Base-by-base conservation (phyloP, 768 basidiomycete species). In the Mycena venus region DNA sequence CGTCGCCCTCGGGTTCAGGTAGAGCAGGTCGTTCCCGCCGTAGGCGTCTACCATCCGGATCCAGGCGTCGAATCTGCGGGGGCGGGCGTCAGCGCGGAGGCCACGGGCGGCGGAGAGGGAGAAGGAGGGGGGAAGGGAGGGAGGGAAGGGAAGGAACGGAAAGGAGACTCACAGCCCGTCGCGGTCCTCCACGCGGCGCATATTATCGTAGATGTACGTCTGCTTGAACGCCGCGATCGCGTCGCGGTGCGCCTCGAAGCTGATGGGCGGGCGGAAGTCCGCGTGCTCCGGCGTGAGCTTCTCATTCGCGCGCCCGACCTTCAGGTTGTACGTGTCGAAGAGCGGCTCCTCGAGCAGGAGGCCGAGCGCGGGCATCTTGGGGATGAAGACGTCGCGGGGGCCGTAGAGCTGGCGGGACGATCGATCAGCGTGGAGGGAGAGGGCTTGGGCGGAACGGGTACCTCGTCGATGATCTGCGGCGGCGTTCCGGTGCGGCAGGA, bases 331-430 rank as follows among this genome's bases (percentile, higher is more conserved):
- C 8, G 90, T 90, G 60, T 92, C 90, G 77, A 95, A 96, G 67
- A 96, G 89, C 3, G 95, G 95, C 76, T 95, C 88, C 84, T 99
- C 96, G 29, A 99, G 91, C 27, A 99, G 86, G 6, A 99, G 89
- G 15, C 98, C 98, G 21, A 99, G 89, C 2, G 97, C 94, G 15
- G 98, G 98, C 86, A 99, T 98, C 85, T 98, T 99, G 21, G 98
- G 98, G 25, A 99, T 90, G 80, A 95, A 91, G 40, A 97, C 94
- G 47, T 86, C 85, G 19, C 91, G 89, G 4, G 94, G 92, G 2
- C 93, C 93, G 78, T 95, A 99, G 19, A 96, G 88, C 95, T 93
- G 84, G 7, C 17, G 14, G 56, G 25, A 29, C 21, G 19, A 55
- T 51, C 2, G 53, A 42, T 44, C 38, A 72, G 49, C 51, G 29